These are phyloP conservation scores for Botryotinia convoluta DNA, from an alignment of 2,329 filamentous ascomycete genomes.

Conservation along the genomic window DNA sequence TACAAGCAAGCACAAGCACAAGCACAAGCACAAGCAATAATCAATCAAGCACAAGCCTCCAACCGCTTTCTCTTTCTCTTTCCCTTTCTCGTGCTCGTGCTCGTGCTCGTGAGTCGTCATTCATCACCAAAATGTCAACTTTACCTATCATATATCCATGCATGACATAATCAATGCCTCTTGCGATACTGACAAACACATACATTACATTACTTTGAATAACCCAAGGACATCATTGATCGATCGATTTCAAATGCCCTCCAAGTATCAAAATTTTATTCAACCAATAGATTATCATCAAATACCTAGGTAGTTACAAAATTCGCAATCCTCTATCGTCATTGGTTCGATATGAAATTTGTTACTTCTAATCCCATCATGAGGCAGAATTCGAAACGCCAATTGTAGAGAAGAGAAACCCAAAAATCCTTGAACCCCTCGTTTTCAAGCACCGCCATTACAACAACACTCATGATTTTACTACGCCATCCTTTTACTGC, in stretches of 20 bases:
- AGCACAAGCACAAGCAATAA: neutral
- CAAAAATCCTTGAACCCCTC: conserved; percentile 13
- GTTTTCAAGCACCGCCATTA: neutral
- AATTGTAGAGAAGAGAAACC: conserved; percentile 18
- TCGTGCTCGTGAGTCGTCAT: neutral
- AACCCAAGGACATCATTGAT: neutral
- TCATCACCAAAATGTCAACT: neutral
- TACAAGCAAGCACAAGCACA: neutral
- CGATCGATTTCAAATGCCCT: neutral
- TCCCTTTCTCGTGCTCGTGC: too few relatives aligned
- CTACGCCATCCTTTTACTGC: neutral
- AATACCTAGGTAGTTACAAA: neutral
- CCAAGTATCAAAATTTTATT: neutral
- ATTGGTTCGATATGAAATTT: neutral
- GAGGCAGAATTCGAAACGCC: conserved; percentile 28
- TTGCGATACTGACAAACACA: neutral
- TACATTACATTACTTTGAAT: neutral
- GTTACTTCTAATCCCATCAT: conserved; percentile 26
- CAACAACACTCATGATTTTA: neutral
- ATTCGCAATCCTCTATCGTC: neutral
- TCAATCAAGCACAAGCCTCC: neutral
- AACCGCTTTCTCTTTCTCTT: neutral
- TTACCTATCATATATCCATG: neutral
- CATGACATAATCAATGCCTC: neutral
- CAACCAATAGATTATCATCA: neutral